A percentile compares a stretch with the other conserved stretches of the same genome.
Conservation (phyloP, 257 asterid genomes). For the Fraxinus quadrangulata region DNA sequence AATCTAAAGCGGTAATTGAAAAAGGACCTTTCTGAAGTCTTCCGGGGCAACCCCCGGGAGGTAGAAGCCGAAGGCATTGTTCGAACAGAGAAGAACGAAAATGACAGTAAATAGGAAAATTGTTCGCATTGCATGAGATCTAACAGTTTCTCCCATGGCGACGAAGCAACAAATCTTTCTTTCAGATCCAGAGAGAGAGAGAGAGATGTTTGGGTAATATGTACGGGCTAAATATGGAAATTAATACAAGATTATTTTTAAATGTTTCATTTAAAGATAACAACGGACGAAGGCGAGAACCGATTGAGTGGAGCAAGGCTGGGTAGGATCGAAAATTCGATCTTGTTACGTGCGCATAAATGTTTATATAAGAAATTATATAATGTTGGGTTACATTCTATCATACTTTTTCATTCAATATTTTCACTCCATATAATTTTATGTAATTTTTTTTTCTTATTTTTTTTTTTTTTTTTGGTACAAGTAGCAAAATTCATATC, state of each 20-base stretch:
- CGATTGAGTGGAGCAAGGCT: no score
- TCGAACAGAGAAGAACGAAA: slow-evolving; percentile 43
- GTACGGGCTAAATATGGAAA: slow-evolving; percentile 32
- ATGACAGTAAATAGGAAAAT: slow-evolving; percentile 32
- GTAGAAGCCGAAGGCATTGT: slow-evolving; percentile 57
- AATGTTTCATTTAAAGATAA: not conserved
- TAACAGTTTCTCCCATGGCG: slow-evolving; percentile 33
- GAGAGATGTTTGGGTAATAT: slow-evolving; percentile 27
- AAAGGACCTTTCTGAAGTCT: slow-evolving; percentile 66
- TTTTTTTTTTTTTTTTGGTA: no score
- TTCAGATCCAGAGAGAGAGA: slow-evolving; percentile 47
- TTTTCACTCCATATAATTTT: no score
- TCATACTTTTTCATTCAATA: no score
- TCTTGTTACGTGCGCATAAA: no score
- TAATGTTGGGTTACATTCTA: no score
- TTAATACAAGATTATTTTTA: not conserved
- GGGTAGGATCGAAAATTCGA: no score
- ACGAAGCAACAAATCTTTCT: slow-evolving; percentile 23
- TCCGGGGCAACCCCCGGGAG: slow-evolving; percentile 92
- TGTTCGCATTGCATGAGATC: slow-evolving; percentile 36
- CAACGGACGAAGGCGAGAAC: no score
- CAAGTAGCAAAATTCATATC: no score
- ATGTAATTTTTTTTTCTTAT: no score
- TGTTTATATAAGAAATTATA: no score
- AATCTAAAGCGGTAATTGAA: not conserved